Base-by-base conservation (phyloP, 2,329 filamentous ascomycete genomes). In the Aspergillus amoenus region DNA sequence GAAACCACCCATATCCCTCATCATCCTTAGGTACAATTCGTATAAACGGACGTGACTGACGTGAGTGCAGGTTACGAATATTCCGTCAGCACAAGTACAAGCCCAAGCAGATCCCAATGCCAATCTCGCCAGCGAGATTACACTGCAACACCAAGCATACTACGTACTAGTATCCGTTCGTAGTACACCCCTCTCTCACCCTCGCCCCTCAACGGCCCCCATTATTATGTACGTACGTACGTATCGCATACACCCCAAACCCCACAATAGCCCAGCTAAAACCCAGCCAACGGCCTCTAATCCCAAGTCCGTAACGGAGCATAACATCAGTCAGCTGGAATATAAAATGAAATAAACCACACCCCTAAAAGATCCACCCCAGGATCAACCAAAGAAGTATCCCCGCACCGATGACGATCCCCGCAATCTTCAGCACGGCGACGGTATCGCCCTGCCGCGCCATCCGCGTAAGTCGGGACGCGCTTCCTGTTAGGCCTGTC, bases 361-460 rank as follows among this genome's bases (percentile, higher is more conserved):
- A 9, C 11, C 45, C 18, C 27, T 37, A 77, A 42, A 90, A 84
- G 54, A 91, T 78, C 73, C 87, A 80, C 64, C 84, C 84, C 64
- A 82, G 77, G 12, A 88, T 76, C 70, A 92, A 92, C 76, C 90
- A 97, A 40, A 96, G 70, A 56, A 92, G 74, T 52, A 97, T 67
- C 46, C 95, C 87, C 8, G 79, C 75, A 6, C 78, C 91, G 43
- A 93, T 82, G 22, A 96, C 82, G 40, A 97, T 95, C 22, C 85
- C 93, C 0, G 92, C 87, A 48, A 99, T 80, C 75, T 97, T 97
- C 60, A 99, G 76, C 40, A 97, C 88, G 15, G 94, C 93, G 41
- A 96, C 84, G 68, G 91, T 93, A 76, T 97, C 96, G 50, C 94
- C 94, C 53, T 88, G 86, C 51, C 88, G 88, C 45, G 94, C 94